Percentiles rank a stretch among this genome's conserved stretches.
Conservation (phyloP, 768 basidiomycete species). For the Lentinula aciculospora region DNA sequence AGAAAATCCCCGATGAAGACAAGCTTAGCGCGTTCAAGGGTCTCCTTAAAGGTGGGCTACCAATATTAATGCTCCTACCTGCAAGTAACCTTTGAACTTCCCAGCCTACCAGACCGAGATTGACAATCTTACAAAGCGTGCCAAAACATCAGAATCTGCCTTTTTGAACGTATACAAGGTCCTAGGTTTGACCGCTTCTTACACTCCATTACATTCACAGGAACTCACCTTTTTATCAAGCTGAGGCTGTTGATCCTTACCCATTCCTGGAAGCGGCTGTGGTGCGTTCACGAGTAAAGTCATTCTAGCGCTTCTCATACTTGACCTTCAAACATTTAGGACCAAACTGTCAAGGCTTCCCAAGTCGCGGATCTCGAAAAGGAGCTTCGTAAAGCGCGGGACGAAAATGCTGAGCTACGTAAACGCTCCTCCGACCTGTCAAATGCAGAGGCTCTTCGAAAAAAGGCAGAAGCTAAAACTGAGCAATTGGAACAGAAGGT, state of each 20-base stretch:
- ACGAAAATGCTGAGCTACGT: constrained; percentile 80
- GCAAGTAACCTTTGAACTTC: constrained; percentile 2
- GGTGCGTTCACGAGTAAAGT: constrained; percentile 31
- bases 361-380: constrained; percentile 74
- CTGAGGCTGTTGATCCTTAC: constrained; percentile 97
- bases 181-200: constrained; percentile 23
- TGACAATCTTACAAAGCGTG: constrained; percentile 89
- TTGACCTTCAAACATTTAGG: constrained; percentile 36
- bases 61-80: neutral
- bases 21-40: constrained; percentile 86
- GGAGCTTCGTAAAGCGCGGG: constrained; percentile 66
- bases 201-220: neutral
- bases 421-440: constrained; percentile 62
- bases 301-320: neutral
- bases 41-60: constrained; percentile 67
- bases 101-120: constrained; percentile 95
- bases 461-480: constrained; percentile 65
- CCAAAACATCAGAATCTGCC: constrained; percentile 88
- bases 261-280: constrained; percentile 94
- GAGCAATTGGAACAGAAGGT: constrained; percentile 86
- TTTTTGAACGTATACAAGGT: constrained; percentile 98
- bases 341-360: constrained; percentile 87
- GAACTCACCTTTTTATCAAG: constrained; percentile 18
- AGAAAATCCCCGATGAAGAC: constrained; percentile 87
- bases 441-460: constrained; percentile 62